Evolutionary conservation across 1,284 basidiomycete genomes (phyloP), one percentile per base, ranked within the genome.

Genomic region (Boletus sp.): DNA sequence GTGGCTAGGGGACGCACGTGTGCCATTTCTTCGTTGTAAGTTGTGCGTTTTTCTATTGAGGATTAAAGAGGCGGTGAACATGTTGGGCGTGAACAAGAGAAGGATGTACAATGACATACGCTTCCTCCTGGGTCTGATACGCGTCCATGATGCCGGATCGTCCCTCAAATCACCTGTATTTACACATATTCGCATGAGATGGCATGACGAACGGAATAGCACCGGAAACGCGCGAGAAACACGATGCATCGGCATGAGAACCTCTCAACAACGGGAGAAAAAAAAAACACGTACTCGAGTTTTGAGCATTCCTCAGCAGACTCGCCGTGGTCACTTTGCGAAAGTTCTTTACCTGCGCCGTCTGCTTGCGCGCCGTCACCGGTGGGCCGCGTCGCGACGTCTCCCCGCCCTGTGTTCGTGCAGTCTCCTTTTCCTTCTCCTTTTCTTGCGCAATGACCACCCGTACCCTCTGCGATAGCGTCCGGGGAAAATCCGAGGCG

Each of bases 331-430:
- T 45, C 30, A 55, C 58, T 12, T 30, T 52, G 22, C 9, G 46
- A 14, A 49, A 5, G 25, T 49, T 44, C 13, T 32, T 61, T 4
- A 38, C 30, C 8, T 33, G 48, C 2, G 25, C 23, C 19, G 60
- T 51, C 0, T 27, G 46, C 29, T 64, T 64, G 45, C 61, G 65
- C 5, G 61, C 61, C 14, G 57, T 54, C 23, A 2, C 9, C 8
- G 12, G 34, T 22, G 26, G 35, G 20, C 9, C 30, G 2, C 36
- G 42, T 32, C 36, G 46, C 3, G 25, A 14, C 14, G 34, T 12
- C 14, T 9, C n/a, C 37, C 10, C 16, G 5, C 30, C 26, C 16
- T 5, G 27, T 19, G 36, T 17, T 26, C 14, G 38, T 3, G 22
- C 8, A 33, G 6, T 33, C 4, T 41, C 43, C 19, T 10, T 37